Evolutionary conservation across 1,139 yeast species (phyloP), one percentile per base, ranked within the genome.

Genomic region (Hyphopichia fennica): DNA sequence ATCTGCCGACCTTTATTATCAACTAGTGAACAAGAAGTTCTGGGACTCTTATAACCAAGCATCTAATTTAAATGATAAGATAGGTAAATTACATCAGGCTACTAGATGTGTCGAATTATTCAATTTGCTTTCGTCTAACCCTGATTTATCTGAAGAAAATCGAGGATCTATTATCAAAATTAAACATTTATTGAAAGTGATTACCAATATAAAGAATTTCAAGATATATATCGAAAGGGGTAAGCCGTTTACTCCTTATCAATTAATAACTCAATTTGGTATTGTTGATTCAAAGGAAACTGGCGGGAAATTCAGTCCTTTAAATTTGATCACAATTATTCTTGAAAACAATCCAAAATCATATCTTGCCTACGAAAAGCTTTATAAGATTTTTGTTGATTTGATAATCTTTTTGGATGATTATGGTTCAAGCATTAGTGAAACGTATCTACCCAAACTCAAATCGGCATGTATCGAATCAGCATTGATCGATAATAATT

Each of bases 21-120:
- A 56, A 4, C 47, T 65, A 14, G 46, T 65, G 1, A 34, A 53
- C 17, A 60, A 69, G 33, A 69, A 75, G 51, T 78, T 80, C 44
- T 82, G 87, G 87, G 71, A 65, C 18, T 72, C 73, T 35, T 76
- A 77, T 50, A 72, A 76, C 44, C 60, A 60, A 22, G 80, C 87
- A 0, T 57, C 73, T 0, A 76, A 68, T 48, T 72, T 84, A 17
- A 75, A 79, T 43, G 75, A 70, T 9, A 62, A 63, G 9, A 62
- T 68, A 30, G 84, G 84, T 0, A 72, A 67, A 31, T 58, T 82
- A 42, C 60, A 59, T 35, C 65, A 70, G 31, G 76, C 82, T 0
- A 47, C 55, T 2, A 64, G 63, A 27, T 72, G 82, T 38, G 48
- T 78, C 1, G 47, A 61, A 1, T 48, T 79, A 11, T 51, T 77